These are phyloP conservation scores for Alopecurus myosuroides DNA, from an alignment of 176 grass and related monocot species.

Conservation along the genomic window DNA sequence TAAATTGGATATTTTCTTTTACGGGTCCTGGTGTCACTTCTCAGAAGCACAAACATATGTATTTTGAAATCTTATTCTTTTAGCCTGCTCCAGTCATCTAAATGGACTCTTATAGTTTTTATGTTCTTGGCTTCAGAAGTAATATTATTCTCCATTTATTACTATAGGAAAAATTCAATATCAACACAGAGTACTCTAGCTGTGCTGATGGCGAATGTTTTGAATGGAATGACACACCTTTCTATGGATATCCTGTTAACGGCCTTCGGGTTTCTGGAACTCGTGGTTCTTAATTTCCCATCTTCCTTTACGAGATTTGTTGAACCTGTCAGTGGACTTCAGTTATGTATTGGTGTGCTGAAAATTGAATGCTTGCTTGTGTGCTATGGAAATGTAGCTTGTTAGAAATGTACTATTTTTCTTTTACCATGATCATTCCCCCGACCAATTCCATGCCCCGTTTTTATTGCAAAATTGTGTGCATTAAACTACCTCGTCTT, in stretches of 20 bases:
- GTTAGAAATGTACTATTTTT: neutral
- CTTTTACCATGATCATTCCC: too few species aligned
- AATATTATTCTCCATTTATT: neutral
- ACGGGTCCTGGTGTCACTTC: neutral
- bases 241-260: conserved; percentile 69
- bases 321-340: conserved; percentile 50
- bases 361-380: neutral
- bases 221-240: conserved; percentile 85
- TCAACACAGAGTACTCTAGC: conserved; percentile 42
- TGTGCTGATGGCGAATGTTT: conserved; percentile 77
- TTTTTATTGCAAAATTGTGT: neutral
- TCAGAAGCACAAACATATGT: neutral
- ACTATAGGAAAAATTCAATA: conserved; percentile 74
- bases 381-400: neutral
- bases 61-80: neutral
- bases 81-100: neutral
- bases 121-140: neutral
- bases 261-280: too few species aligned
- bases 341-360: conserved; percentile 14
- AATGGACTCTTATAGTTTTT: neutral
- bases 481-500: neutral
- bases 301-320: conserved; percentile 73
- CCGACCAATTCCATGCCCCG: too few species aligned
- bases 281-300: too few species aligned
- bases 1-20: neutral